Base-by-base conservation (phyloP, 164 flowering plant genomes). In the Houttuynia cordata region DNA sequence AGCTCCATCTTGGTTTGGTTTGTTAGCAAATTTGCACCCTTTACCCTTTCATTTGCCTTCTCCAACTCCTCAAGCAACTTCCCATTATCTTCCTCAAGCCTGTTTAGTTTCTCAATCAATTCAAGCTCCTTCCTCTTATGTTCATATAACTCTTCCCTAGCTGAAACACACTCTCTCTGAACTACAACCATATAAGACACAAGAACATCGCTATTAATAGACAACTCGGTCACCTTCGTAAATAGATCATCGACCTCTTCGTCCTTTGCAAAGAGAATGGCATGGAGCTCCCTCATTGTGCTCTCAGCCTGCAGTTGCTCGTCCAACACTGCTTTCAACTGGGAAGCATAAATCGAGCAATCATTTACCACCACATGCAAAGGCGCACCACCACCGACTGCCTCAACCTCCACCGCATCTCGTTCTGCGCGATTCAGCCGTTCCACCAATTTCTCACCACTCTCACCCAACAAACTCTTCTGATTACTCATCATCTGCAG, bases 171-270 rank as follows among this genome's bases (percentile, higher is more conserved):
- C 59, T 40, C 47, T 19, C 30, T 58, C 50, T 68, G 71, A 51
- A 65, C 66, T 23, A 78, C 72, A 23, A 19, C 58, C 66, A 71
- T 42, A 60, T 61, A 70, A 69, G 76, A 68, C 39, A 42, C 64
- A 60, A 62, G 66, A 65, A 70, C 71, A 64, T 76, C 77, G 56
- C 51, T 71, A 22, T 80, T 68, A 23, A 74, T 66, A 13, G 82
- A 73, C 39, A 80, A 65, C 39, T 80, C 89, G 57, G 67, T 45
- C 52, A 80, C 70, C 69, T 76, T 83, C 17, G 74, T 68, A 71
- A 61, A 66, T 17, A 88, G 90, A 62, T 79, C 80, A 54, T 79
- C 81, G 71, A 87, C 76, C 70, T 84, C 88, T 50, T 74, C 76
- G 68, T 85, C 83, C 68, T 85, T 83, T 45, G 37, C 55, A 67